phyloP scores from a whole-genome alignment of 2,329 filamentous ascomycete species.

The Claviceps fusiformis region DNA sequence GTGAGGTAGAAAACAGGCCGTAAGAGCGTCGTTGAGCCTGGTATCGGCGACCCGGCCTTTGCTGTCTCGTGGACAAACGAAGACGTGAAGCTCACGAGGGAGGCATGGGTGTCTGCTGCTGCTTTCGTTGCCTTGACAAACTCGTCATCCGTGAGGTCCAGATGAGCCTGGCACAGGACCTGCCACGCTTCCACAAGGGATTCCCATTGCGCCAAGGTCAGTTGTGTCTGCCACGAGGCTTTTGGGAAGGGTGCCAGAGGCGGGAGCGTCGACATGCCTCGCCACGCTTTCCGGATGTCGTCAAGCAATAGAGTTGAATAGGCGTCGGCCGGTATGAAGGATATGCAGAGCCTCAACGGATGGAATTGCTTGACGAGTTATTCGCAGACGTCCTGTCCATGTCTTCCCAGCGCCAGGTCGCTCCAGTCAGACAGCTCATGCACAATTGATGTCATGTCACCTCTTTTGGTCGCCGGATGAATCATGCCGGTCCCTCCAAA shows the following conservation, averaged over 20 bases:
- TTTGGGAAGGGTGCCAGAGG: conserved; percentile 68
- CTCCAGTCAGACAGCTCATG: not conserved
- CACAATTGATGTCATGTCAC: not conserved
- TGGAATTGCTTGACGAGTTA: not conserved
- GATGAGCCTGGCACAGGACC: conserved; percentile 49
- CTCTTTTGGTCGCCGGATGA: conserved; percentile 8
- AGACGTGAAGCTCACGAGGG: conserved; percentile 24
- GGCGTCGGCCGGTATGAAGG: too few species aligned
- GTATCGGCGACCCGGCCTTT: conserved; percentile 12
- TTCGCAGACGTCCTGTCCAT: not conserved
- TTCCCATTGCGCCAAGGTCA: conserved; percentile 62
- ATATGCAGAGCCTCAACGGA: too few species aligned
- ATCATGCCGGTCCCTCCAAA: conserved; percentile 3
- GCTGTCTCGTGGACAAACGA: conserved; percentile 50
- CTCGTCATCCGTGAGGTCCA: conserved; percentile 41
- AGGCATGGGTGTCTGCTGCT: conserved; percentile 38
- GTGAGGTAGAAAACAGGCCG: conserved; percentile 52
- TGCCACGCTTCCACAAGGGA: conserved; percentile 66
- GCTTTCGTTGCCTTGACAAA: conserved; percentile 29
- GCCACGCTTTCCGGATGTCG: conserved; percentile 16
- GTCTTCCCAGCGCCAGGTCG: not conserved
- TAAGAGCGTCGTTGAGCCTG: conserved; percentile 32
- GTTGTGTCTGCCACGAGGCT: conserved; percentile 48
- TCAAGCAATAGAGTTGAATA: too few species aligned
- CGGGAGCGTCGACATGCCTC: conserved; percentile 26